Conservation (phyloP, 176 grass and related monocot genomes). For the Chloris gayana region DNA sequence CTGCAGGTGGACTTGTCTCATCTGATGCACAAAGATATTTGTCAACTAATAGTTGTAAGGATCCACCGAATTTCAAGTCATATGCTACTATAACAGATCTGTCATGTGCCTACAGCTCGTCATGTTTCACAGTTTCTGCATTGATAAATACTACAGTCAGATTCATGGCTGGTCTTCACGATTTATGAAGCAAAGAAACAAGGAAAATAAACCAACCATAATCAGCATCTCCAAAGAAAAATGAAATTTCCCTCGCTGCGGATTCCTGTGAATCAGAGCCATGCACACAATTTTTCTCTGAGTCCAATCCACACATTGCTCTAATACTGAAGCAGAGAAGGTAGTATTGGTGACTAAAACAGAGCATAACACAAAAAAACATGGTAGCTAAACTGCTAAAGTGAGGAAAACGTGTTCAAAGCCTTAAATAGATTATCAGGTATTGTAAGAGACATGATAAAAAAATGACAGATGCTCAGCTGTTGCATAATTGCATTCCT, state of each 20-base stretch:
- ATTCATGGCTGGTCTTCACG: neutral
- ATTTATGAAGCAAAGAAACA: slow-evolving; percentile 13
- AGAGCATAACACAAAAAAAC: neutral
- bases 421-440: neutral
- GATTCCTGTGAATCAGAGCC: slow-evolving; percentile 87
- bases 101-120: slow-evolving; percentile 59
- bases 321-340: slow-evolving; percentile 66
- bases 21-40: neutral
- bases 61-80: neutral
- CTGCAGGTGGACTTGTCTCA: neutral
- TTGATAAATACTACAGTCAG: slow-evolving; percentile 18
- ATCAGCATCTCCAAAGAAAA: slow-evolving; percentile 70
- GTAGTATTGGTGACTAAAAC: neutral
- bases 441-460: neutral
- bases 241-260: slow-evolving; percentile 77
- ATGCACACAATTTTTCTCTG: slow-evolving; percentile 87
- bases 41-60: neutral
- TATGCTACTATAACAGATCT: neutral
- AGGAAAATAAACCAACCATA: slow-evolving; percentile 51
- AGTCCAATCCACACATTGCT: slow-evolving; percentile 80
- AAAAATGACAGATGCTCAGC: neutral
- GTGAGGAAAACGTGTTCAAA: neutral
- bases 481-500: neutral
- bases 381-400: neutral
- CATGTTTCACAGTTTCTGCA: slow-evolving; percentile 60